phyloP scores from a whole-genome alignment of 2,329 filamentous ascomycete species.

The Fusarium temperatum region DNA sequence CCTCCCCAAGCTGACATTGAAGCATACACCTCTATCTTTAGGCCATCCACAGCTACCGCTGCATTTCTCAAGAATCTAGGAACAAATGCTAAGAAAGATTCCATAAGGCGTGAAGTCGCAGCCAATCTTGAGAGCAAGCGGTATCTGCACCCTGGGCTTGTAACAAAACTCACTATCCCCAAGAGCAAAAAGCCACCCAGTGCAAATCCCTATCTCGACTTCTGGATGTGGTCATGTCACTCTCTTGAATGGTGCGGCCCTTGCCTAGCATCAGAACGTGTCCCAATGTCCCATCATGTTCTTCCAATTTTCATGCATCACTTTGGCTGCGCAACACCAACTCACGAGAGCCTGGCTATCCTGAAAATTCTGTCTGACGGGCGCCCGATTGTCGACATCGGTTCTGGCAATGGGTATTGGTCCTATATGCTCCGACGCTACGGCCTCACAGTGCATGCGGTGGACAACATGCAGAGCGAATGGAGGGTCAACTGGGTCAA shows the following conservation, averaged over 20 bases:
- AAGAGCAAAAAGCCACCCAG: slow-evolving; percentile 56
- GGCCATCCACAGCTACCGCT: slow-evolving; percentile 64
- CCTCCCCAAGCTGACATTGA: slow-evolving; percentile 67
- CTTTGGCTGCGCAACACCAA: slow-evolving; percentile 77
- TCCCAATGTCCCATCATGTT: slow-evolving; percentile 70
- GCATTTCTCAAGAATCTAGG: slow-evolving; percentile 70
- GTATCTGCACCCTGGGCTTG: slow-evolving; percentile 57
- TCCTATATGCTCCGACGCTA: slow-evolving; percentile 72
- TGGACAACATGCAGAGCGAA: slow-evolving; percentile 74
- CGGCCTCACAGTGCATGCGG: slow-evolving; percentile 62
- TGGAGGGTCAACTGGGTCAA: slow-evolving; percentile 75
- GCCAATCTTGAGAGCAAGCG: slow-evolving; percentile 64
- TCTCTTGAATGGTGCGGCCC: slow-evolving; percentile 74
- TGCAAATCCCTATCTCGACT: slow-evolving; percentile 72
- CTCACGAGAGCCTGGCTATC: slow-evolving; percentile 70
- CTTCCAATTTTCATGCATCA: slow-evolving; percentile 81
- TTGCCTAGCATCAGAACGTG: slow-evolving; percentile 58
- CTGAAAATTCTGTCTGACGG: slow-evolving; percentile 65
- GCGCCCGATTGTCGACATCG: slow-evolving; percentile 70
- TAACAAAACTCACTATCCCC: slow-evolving; percentile 53
- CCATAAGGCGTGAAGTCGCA: slow-evolving; percentile 66
- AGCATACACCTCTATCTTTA: slow-evolving; percentile 74
- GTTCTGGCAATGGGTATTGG: slow-evolving; percentile 81
- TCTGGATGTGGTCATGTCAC: slow-evolving; percentile 72
- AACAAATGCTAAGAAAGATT: slow-evolving; percentile 71